phyloP scores from a whole-genome alignment of 163 green algal species.

The Chlamydomonas reinhardtii region DNA sequence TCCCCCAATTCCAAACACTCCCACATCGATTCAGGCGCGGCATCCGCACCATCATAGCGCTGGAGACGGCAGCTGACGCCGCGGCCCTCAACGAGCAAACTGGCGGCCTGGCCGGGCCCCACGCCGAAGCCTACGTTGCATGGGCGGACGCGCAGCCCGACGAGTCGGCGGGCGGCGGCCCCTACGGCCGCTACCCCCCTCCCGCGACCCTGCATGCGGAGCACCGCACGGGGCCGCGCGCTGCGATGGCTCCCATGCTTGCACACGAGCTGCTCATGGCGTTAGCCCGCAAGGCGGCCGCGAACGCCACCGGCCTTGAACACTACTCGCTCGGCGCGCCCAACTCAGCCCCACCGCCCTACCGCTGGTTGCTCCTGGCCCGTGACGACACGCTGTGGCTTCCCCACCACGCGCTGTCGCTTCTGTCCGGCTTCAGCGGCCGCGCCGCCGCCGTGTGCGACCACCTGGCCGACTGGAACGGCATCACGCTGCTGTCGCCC shows the following conservation, averaged over 20 bases:
- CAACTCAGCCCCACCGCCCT: background rate
- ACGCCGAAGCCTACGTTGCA: conserved; percentile 8
- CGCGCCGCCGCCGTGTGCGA: conserved; percentile 10
- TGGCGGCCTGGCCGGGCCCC: background rate
- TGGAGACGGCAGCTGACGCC: conserved; percentile 2
- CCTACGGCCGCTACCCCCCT: conserved; percentile 1
- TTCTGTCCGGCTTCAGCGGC: conserved; percentile 2
- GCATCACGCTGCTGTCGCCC: conserved; percentile 1
- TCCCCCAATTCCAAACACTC: background rate
- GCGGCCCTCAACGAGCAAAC: conserved; percentile 5
- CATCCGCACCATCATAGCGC: conserved; percentile 28
- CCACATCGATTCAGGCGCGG: background rate
- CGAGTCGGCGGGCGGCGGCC: background rate
- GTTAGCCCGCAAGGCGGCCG: background rate
- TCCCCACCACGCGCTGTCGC: background rate
- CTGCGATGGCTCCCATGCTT: conserved; percentile 20
- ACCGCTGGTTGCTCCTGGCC: conserved; percentile 42
- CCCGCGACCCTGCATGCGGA: background rate
- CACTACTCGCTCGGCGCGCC: too few species aligned
- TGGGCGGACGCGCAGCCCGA: background rate
- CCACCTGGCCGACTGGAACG: conserved; percentile 40
- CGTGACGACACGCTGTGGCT: conserved; percentile 49
- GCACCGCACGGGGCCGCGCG: background rate
- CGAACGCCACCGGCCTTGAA: background rate
- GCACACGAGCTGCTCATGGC: background rate